phyloP scores from a whole-genome alignment of 768 basidiomycete genomes.

The Tricholoma saponaceum region DNA sequence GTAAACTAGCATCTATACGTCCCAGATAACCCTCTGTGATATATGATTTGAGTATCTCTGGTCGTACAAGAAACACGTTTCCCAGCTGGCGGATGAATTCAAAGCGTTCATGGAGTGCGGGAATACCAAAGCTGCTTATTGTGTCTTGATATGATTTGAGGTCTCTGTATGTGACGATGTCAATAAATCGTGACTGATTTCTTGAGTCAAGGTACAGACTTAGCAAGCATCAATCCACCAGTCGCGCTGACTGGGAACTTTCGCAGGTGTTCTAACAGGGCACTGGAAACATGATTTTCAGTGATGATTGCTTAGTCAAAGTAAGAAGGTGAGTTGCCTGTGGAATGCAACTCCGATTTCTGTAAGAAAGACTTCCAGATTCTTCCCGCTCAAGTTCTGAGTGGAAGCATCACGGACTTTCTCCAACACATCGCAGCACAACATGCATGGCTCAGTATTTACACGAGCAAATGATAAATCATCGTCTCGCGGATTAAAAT shows the following conservation, averaged over 20 bases:
- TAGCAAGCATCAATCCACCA: slow-evolving; percentile 96
- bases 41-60: slow-evolving; percentile 92
- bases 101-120: slow-evolving; percentile 88
- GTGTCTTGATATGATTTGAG: slow-evolving; percentile 95
- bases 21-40: slow-evolving; percentile 93
- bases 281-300: slow-evolving; percentile 36
- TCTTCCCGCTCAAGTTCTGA: slow-evolving; percentile 85
- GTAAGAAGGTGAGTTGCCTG: slow-evolving; percentile 41
- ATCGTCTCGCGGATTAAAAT: slow-evolving; percentile 96
- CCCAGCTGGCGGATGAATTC: slow-evolving; percentile 98
- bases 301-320: not conserved
- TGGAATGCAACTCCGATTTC: slow-evolving; percentile 96
- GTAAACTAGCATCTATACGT: slow-evolving; percentile 79
- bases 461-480: slow-evolving; percentile 92
- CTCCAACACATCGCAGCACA: slow-evolving; percentile 82
- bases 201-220: slow-evolving; percentile 46
- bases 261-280: slow-evolving; percentile 89
- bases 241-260: slow-evolving; percentile 97
- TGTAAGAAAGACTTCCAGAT: slow-evolving; percentile 85
- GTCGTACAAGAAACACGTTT: slow-evolving; percentile 94
- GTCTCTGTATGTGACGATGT: slow-evolving; percentile 52
- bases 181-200: not conserved
- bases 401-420: slow-evolving; percentile 74
- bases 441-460: slow-evolving; percentile 89
- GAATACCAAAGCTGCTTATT: slow-evolving; percentile 76